Conservation (phyloP, 768 basidiomycete species). For the Lentinula raphanica region DNA sequence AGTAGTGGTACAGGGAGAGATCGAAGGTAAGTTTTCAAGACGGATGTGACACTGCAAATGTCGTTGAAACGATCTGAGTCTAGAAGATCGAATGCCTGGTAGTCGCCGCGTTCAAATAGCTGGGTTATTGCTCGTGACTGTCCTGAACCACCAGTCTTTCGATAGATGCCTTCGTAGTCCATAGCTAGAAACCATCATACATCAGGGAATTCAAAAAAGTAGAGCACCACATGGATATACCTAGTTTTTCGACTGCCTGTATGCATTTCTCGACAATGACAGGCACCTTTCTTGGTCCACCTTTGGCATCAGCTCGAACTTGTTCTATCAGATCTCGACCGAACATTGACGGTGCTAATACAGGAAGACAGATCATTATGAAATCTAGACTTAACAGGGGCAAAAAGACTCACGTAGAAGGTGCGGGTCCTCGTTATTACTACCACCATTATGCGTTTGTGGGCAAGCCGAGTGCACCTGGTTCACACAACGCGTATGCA, state of each 20-base stretch:
- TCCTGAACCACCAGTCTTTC: conserved; percentile 90
- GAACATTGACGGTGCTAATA: conserved; percentile 82
- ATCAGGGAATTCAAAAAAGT: not conserved
- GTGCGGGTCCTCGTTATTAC: conserved; percentile 27
- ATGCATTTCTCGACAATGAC: conserved; percentile 95
- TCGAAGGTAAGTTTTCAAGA: conserved; percentile 95
- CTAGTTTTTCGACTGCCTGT: conserved; percentile 81
- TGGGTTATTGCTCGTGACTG: conserved; percentile 93
- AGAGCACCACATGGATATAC: conserved; percentile 36
- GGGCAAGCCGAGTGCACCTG: conserved; percentile 67
- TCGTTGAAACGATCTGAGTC: conserved; percentile 93
- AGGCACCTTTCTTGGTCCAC: conserved; percentile 64
- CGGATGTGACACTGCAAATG: conserved; percentile 93
- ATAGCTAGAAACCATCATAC: not conserved
- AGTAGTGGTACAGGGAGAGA: conserved; percentile 86
- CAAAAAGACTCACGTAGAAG: conserved; percentile 33
- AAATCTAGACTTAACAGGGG: conserved; percentile 5
- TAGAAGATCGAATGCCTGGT: conserved; percentile 79
- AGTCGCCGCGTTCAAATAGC: conserved; percentile 90
- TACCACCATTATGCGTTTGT: conserved; percentile 29
- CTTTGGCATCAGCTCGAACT: conserved; percentile 59
- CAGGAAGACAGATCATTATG: conserved; percentile 4
- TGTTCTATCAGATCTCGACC: conserved; percentile 87
- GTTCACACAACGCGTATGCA: conserved; percentile 82
- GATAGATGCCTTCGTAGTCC: conserved; percentile 91